Percentiles rank a stretch among this genome's conserved stretches.
phyloP scores from a whole-genome alignment of 1,284 basidiomycete genomes.

The Cutaneotrichosporon sp. region DNA sequence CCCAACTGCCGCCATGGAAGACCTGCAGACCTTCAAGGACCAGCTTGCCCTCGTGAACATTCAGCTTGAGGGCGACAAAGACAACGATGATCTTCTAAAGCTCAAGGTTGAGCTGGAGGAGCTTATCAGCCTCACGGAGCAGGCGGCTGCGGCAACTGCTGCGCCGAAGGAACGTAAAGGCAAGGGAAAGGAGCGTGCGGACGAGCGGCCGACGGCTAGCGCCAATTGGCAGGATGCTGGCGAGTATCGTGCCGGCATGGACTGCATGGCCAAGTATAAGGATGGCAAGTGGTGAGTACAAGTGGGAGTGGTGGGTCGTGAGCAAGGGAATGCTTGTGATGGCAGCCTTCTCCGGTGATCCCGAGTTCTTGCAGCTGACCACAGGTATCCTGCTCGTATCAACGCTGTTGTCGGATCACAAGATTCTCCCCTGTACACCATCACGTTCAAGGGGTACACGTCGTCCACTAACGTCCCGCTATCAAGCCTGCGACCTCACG shows the following conservation, averaged over 20 bases:
- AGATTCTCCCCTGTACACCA: conserved; percentile 81
- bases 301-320: neutral
- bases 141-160: conserved; percentile 53
- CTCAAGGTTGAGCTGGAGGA: conserved; percentile 81
- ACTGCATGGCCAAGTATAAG: conserved; percentile 85
- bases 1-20: conserved; percentile 28
- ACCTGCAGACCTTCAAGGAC: conserved; percentile 83
- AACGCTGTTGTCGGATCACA: conserved; percentile 78
- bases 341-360: no score
- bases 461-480: conserved; percentile 83
- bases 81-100: conserved; percentile 63
- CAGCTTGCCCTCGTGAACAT: conserved; percentile 80
- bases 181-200: conserved; percentile 12
- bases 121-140: conserved; percentile 80
- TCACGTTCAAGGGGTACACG: conserved; percentile 93
- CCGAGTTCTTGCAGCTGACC: conserved; percentile 5
- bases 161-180: conserved; percentile 11
- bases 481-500: conserved; percentile 61
- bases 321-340: no score
- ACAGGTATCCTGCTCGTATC: conserved; percentile 80
- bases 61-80: conserved; percentile 75
- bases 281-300: conserved; percentile 66
- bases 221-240: conserved; percentile 38
- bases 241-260: conserved; percentile 68
- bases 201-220: conserved; percentile 5